Base-by-base conservation (phyloP, 2,329 filamentous ascomycete species). In the Aspergillus glaucus region DNA sequence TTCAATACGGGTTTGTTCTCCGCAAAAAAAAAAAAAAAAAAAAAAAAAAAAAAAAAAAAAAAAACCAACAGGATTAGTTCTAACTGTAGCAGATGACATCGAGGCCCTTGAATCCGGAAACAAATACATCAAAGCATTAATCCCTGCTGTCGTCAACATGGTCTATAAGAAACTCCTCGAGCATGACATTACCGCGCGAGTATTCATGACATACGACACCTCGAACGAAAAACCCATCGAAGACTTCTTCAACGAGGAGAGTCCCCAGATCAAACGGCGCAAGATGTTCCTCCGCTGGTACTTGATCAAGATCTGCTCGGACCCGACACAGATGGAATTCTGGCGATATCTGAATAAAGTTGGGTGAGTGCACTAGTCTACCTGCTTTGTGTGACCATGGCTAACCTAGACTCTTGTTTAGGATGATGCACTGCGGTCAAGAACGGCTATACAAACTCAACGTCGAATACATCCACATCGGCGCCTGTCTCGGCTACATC, bases 331-430 rank as follows among this genome's bases (percentile, higher is more conserved):
- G 55, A 82, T 87, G 77, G 83, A 88, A 52, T 89, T 89, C 65
- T 92, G 87, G 87, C 81, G 86, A 60, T 92, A 92, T 62, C 73
- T 92, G 41, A 85, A 91, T 71, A 91, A 91, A 67, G 87, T 92
- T 32, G 87, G 86, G 78, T 83, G 65, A 64, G 80, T 72, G 22
- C 26, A 46, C 15, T 22, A 12, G 1, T 26, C 2, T 14, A 24
- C 9, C 6, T 19, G 9, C 12, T 46, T 3, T 37, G 15, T 17
- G 3, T 6, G 14, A 14, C 30, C 17, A 9, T 8, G n/a, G 28
- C 44, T 50, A 34, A 47, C 26, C 32, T 10, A 6, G 37, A 2
- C 15, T 15, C 28, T 9, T 4, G 3, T 39, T 28, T 50, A 82
- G 79, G 50, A 81, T 88, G 75, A 91, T 91, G 86, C 87, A 91